Conservation (phyloP, 2,329 filamentous ascomycete species). For the Epichloe sibirici region DNA sequence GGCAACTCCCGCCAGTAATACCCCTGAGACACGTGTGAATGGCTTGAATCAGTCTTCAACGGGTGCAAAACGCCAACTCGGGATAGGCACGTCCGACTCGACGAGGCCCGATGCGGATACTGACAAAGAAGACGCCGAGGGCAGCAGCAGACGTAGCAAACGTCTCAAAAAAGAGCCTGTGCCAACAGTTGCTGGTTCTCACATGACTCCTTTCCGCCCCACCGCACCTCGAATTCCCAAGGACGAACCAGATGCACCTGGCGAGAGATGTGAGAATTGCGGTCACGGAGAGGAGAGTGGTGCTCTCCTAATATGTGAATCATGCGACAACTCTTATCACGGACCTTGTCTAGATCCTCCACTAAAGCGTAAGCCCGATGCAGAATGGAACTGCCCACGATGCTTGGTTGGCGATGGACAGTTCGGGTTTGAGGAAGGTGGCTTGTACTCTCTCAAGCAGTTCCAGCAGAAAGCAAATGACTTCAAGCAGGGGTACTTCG, state of each 20-base stretch:
- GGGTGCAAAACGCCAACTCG: constrained; percentile 64
- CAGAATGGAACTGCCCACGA: constrained; percentile 91
- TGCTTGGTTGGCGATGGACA: constrained; percentile 94
- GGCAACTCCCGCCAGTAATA: constrained; percentile 49
- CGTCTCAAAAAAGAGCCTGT: constrained; percentile 70
- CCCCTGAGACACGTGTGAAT: constrained; percentile 50
- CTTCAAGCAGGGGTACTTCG: constrained; percentile 92
- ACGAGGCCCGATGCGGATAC: constrained; percentile 33
- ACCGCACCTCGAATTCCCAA: constrained; percentile 55
- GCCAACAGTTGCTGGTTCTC: constrained; percentile 85
- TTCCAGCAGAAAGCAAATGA: constrained; percentile 93
- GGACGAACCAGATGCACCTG: constrained; percentile 34
- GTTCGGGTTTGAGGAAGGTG: constrained; percentile 94
- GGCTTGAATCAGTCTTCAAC: constrained; percentile 38
- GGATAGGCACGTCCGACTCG: constrained; percentile 35
- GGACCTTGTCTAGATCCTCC: constrained; percentile 81
- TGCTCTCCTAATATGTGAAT: constrained; percentile 72
- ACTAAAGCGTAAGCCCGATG: constrained; percentile 61
- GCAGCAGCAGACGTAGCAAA: constrained; percentile 74
- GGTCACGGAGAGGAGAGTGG: constrained; percentile 62
- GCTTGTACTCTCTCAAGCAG: constrained; percentile 85
- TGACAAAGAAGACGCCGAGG: constrained; percentile 48
- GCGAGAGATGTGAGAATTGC: constrained; percentile 74
- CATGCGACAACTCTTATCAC: constrained; percentile 82
- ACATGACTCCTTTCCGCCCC: constrained; percentile 90